Base-by-base conservation (phyloP, 73 alveolate genomes). In the Symbiodinium natans region DNA sequence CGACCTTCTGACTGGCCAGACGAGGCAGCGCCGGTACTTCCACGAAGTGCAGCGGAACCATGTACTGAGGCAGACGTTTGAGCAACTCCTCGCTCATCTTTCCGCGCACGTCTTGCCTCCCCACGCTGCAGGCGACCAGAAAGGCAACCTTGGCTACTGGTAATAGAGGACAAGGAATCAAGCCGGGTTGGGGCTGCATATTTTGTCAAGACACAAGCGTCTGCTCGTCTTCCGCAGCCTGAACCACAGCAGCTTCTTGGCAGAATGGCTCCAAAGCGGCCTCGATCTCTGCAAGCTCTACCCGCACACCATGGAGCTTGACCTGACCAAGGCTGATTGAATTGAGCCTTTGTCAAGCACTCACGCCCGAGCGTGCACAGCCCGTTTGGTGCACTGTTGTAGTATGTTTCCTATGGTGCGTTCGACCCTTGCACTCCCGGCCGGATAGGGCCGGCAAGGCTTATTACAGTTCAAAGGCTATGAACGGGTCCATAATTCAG, bases 221-320 rank as follows among this genome's bases (percentile, higher is more conserved):
- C 33, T 71, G 88, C 25, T 84, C 36, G 39, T 90, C 89, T 38
- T 90, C 89, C 36, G 80, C 56, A 25, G 97, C 89, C 71, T 90
- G 97, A 63, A 90, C 97, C 46, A 90, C 97, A 17, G 97, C 97
- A 10, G 97, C 88, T 71, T 73, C 97, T 31, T 41, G 46, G 54
- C 97, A 90, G 27, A 71, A 56, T 9, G 42, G 39, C 19, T 52
- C 43, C 80, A 90, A 40, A n/a, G 80, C 48, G 15, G 97, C 87
- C 54, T 90, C 97, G 41, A 90, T 71, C 48, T 90, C 97, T 6
- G 89, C 97, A 54, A 90, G 63, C 40, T 90, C 97, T 2, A 90
- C n/a, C 39, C 97, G 34, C 27, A 90, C 56, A 36, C 97, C 97
- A 23, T 90, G 46, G 52, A 90, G 88, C 97, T 90, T 90, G 56